A percentile compares a stretch with the other conserved stretches of the same genome.
phyloP scores from a whole-genome alignment of 768 basidiomycete species.

The Lentinula detonsa region DNA sequence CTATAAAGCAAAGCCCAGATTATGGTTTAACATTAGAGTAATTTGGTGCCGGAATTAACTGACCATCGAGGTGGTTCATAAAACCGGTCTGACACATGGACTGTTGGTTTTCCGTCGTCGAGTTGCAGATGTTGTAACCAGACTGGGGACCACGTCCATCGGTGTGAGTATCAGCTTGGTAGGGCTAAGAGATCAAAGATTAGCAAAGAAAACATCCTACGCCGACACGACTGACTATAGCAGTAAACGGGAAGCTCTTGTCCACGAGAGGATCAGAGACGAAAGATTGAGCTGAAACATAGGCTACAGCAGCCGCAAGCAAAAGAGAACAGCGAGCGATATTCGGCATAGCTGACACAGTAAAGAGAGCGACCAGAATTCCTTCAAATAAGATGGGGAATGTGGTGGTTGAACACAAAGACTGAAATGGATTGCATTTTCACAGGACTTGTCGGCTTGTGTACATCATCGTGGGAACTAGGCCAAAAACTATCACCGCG shows the following conservation, averaged over 20 bases:
- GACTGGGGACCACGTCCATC: constrained; percentile 29
- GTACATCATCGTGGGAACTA: background rate
- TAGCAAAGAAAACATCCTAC: background rate
- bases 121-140: constrained; percentile 67
- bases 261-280: constrained; percentile 8
- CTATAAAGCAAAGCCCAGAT: constrained; percentile 18
- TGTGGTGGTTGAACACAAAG: constrained; percentile 1
- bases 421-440: background rate
- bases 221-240: background rate
- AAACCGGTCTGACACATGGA: constrained; percentile 60
- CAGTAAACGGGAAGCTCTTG: constrained; percentile 5
- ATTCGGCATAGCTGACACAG: constrained; percentile 2
- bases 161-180: constrained; percentile 35
- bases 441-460: background rate
- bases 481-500: background rate
- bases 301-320: background rate
- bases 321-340: constrained; percentile 1
- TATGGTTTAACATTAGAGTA: background rate
- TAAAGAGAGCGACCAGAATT: background rate
- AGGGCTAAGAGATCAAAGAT: constrained; percentile 28
- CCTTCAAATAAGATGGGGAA: background rate
- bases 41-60: constrained; percentile 5
- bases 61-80: constrained; percentile 51
- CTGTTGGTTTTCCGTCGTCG: constrained; percentile 51
- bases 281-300: constrained; percentile 7